These are phyloP conservation scores for Psilocybe tampanensis DNA, from an alignment of 768 basidiomycete species.

Conservation along the genomic window DNA sequence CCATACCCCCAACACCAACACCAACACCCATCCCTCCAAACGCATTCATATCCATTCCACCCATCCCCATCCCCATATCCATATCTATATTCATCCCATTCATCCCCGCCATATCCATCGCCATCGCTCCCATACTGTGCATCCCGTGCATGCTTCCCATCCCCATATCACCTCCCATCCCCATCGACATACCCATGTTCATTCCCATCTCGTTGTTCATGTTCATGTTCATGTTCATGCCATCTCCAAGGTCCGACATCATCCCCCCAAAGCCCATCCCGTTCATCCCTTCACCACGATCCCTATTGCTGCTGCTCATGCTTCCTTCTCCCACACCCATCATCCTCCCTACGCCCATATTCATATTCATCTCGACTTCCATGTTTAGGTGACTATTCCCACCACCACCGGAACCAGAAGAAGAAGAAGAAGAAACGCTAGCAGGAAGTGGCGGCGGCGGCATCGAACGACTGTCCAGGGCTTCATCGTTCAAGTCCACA, in stretches of 20 bases:
- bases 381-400: background rate
- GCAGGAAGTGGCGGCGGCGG: conserved; percentile 72
- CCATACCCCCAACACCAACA: conserved; percentile 6
- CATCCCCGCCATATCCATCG: conserved; percentile 15
- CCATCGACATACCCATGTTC: conserved; percentile 8
- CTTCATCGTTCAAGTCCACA: conserved; percentile 59
- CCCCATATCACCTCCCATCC: conserved; percentile 4
- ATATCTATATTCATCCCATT: conserved; percentile 10
- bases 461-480: conserved; percentile 50
- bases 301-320: conserved; percentile 4
- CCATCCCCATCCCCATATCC: conserved; percentile 12
- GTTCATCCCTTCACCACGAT: conserved; percentile 4
- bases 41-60: conserved; percentile 11
- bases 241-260: background rate
- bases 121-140: conserved; percentile 10
- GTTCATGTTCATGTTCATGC: conserved; percentile 12
- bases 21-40: conserved; percentile 18
- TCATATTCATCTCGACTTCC: background rate
- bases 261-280: conserved; percentile 10
- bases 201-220: conserved; percentile 13
- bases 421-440: background rate
- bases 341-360: conserved; percentile 14
- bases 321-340: conserved; percentile 18
- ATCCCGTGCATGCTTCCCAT: conserved; percentile 10
- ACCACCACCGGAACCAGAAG: background rate